These are phyloP conservation scores for Berberis vulgaris DNA, from an alignment of 164 flowering plant species.

Conservation along the genomic window DNA sequence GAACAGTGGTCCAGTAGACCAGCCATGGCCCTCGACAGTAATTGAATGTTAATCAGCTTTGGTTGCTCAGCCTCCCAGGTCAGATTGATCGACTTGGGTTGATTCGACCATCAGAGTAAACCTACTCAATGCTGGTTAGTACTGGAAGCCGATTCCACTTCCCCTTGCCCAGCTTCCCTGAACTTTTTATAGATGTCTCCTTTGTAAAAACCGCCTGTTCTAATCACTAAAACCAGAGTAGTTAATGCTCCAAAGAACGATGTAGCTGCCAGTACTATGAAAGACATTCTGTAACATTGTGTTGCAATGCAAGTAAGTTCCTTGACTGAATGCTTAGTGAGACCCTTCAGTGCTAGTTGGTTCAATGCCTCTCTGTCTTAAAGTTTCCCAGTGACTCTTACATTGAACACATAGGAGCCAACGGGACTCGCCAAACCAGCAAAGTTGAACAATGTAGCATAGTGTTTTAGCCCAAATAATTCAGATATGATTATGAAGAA, in stretches of 20 bases:
- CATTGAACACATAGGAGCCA: constrained; percentile 46
- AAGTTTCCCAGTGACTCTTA: constrained; percentile 31
- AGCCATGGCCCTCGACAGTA: no score
- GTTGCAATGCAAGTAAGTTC: constrained; percentile 47
- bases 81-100: no score
- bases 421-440: constrained; percentile 48
- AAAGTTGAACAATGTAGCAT: constrained; percentile 49
- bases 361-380: constrained; percentile 51
- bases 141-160: background rate
- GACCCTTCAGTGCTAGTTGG: constrained; percentile 26
- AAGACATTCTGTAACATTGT: constrained; percentile 36
- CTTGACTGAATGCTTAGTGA: constrained; percentile 18
- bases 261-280: constrained; percentile 33
- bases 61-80: no score
- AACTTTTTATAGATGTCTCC: constrained; percentile 61
- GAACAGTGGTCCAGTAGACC: no score
- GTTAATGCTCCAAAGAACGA: constrained; percentile 38
- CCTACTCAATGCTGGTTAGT: background rate
- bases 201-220: constrained; percentile 45
- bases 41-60: no score
- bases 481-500: constrained; percentile 46
- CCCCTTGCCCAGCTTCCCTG: constrained; percentile 16
- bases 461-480: constrained; percentile 54
- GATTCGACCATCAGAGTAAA: background rate
- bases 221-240: constrained; percentile 34